A percentile compares a stretch with the other conserved stretches of the same genome.
Conservation (phyloP, 371 early-diverging fungal species). For the Massospora cicadina region DNA sequence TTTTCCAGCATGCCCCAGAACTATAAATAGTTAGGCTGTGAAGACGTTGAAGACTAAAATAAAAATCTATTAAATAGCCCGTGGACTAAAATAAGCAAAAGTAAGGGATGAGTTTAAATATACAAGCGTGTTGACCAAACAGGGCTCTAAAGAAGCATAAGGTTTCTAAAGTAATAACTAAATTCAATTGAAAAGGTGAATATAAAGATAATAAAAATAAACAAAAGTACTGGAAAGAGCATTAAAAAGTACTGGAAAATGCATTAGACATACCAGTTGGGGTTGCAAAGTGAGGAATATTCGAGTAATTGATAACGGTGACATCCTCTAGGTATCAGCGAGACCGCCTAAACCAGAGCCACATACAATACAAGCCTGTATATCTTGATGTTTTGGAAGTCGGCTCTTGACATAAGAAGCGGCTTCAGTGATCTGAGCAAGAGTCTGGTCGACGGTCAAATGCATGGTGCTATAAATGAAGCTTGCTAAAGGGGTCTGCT, state of each 20-base stretch:
- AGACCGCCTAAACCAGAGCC: slow-evolving; percentile 83
- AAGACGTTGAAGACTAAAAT: too few species aligned
- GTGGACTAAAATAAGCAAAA: not conserved
- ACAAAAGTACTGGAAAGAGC: not conserved
- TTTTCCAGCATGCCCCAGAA: slow-evolving; percentile 78
- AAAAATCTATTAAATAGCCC: too few species aligned
- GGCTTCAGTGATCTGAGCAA: not conserved
- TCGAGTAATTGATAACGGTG: slow-evolving; percentile 41
- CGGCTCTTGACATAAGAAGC: not conserved
- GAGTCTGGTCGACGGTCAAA: not conserved
- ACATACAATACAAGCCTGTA: slow-evolving; percentile 46
- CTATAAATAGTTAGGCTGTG: too few species aligned
- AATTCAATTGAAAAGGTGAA: not conserved
- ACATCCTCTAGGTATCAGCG: slow-evolving; percentile 48
- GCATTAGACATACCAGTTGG: slow-evolving; percentile 47
- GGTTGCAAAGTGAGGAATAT: slow-evolving; percentile 69
- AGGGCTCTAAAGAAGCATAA: not conserved
- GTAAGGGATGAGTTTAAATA: not conserved
- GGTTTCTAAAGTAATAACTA: too few species aligned
- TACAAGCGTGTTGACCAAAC: not conserved
- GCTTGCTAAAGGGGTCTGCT: too few species aligned
- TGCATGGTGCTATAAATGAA: not conserved
- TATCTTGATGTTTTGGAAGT: not conserved
- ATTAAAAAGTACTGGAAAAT: not conserved
- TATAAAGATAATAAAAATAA: not conserved